Percentiles rank a stretch among this genome's conserved stretches.
phyloP scores from a whole-genome alignment of 495 filamentous ascomycete genomes.

The Aspergillus asperescens region DNA sequence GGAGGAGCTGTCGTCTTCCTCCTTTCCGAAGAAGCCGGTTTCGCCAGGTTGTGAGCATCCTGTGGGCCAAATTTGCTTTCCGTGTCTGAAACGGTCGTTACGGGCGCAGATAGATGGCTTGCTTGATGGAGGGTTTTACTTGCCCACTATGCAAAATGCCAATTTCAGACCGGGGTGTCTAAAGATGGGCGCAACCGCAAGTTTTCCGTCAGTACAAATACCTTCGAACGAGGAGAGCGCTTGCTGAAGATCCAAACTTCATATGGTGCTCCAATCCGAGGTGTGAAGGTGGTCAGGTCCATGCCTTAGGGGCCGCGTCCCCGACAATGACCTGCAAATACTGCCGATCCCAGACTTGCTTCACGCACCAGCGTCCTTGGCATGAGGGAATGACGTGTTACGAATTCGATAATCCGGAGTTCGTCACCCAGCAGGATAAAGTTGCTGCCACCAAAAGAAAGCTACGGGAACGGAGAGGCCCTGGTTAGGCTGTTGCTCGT shows the following conservation, averaged over 20 bases:
- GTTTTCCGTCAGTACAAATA: neutral
- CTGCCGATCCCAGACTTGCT: constrained; percentile 4
- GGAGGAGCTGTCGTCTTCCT: neutral
- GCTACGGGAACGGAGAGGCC: neutral
- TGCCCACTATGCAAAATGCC: constrained; percentile 3
- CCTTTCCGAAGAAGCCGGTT: neutral
- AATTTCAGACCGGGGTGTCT: neutral
- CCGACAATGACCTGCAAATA: constrained; percentile 5
- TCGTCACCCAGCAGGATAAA: neutral
- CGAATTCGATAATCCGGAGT: constrained; percentile 2
- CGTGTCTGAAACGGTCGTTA: neutral
- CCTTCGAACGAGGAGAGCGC: neutral
- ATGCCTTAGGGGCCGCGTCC: neutral
- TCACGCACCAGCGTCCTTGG: constrained; percentile 5
- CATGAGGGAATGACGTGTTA: constrained; percentile 5
- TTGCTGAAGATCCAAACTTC: neutral
- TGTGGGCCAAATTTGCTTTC: neutral
- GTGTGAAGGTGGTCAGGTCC: constrained; percentile 1
- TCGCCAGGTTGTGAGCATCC: neutral
- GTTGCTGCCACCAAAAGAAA: neutral
- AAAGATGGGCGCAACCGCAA: neutral
- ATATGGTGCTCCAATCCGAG: constrained; percentile 6
- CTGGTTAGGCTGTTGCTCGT: no score
- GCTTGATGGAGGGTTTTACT: neutral
- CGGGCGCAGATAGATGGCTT: neutral